Percentiles rank a stretch among this genome's conserved stretches.
Conservation (phyloP, 2,329 filamentous ascomycete species). For the Venturiaceae sp. region DNA sequence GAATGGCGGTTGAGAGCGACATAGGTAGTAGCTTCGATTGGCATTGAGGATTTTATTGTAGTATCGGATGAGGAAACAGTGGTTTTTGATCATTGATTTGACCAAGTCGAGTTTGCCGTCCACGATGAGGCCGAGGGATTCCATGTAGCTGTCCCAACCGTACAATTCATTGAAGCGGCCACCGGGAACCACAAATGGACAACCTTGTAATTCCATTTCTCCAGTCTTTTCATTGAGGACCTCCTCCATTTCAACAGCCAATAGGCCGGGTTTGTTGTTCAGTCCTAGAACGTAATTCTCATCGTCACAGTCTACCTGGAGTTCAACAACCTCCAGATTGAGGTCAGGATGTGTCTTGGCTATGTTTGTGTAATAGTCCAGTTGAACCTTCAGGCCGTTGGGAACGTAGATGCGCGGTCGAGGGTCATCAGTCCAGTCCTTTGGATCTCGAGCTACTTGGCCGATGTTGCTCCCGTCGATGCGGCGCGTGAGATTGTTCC, state of each 20-base stretch:
- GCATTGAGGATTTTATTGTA: slow-evolving; percentile 98
- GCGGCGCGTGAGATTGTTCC: slow-evolving; percentile 79
- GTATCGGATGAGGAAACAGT: slow-evolving; percentile 96
- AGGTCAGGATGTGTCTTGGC: slow-evolving; percentile 73
- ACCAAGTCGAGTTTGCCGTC: slow-evolving; percentile 79
- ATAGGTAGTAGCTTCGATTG: slow-evolving; percentile 90
- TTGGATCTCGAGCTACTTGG: slow-evolving; percentile 77
- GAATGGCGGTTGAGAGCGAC: slow-evolving; percentile 90
- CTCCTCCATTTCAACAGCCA: slow-evolving; percentile 85
- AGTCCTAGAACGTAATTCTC: slow-evolving; percentile 72
- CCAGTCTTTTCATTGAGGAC: slow-evolving; percentile 55
- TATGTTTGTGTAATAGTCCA: slow-evolving; percentile 77
- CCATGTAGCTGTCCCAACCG: slow-evolving; percentile 99
- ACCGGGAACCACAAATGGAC: slow-evolving; percentile 95
- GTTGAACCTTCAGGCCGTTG: slow-evolving; percentile 72
- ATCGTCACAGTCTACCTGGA: slow-evolving; percentile 64
- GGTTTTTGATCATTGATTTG: slow-evolving; percentile 92
- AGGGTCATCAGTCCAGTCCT: slow-evolving; percentile 89
- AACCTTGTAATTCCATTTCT: slow-evolving; percentile 61
- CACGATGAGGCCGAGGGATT: slow-evolving; percentile 77
- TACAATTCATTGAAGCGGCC: slow-evolving; percentile 98
- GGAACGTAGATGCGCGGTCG: slow-evolving; percentile 89
- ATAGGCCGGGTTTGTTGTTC: slow-evolving; percentile 77
- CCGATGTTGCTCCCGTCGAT: slow-evolving; percentile 87
- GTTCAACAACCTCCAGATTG: slow-evolving; percentile 73